Base-by-base conservation (phyloP, 768 basidiomycete genomes). In the Pleurotus tuber-regium region DNA sequence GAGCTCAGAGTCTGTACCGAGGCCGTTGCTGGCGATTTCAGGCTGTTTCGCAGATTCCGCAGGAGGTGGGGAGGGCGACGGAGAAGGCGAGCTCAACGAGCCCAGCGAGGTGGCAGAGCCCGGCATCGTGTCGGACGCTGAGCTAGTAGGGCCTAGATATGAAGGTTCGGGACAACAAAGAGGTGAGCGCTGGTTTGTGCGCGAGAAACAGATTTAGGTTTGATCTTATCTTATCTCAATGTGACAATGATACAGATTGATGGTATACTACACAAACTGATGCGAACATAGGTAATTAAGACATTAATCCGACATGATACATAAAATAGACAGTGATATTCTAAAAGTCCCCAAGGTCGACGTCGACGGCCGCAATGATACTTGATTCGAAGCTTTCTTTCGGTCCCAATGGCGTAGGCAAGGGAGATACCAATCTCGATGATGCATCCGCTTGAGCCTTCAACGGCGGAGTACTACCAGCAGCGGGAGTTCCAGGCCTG, bases 281-380 rank as follows among this genome's bases (percentile, higher is more conserved):
- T 44, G 24, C 28, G 21, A 30, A 25, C 19, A 30, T 44, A 44
- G 23, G 10, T 10, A 19, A 11, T 21, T 18, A 46, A 11, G 43
- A 52, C 30, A 52, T 33, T 35, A 40, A 54, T 31, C 21, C 52
- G 49, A 40, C 52, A 12, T 41, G 8, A 40, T 43, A 36, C 35
- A 36, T 25, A 47, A 11, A 40, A 42, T n/a, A n/a, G n/a, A n/a
- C n/a, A n/a, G n/a, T n/a, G n/a, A 43, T 33, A 61, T 38, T 30
- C 66, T 72, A 90, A 66, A 90, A 90, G 66, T 90, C 88, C 44
- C 88, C 88, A 39, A 90, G 71, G 64, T 90, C 87, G 53, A 90
- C 76, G 56, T 90, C 87, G 57, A 90, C 76, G 24, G 76, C 76
- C 42, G 86, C 82, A 56, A 87, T 77, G 31, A 89, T 64, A 16